These are phyloP conservation scores for Trametes elegans DNA, from an alignment of 768 basidiomycete genomes.

Conservation along the genomic window DNA sequence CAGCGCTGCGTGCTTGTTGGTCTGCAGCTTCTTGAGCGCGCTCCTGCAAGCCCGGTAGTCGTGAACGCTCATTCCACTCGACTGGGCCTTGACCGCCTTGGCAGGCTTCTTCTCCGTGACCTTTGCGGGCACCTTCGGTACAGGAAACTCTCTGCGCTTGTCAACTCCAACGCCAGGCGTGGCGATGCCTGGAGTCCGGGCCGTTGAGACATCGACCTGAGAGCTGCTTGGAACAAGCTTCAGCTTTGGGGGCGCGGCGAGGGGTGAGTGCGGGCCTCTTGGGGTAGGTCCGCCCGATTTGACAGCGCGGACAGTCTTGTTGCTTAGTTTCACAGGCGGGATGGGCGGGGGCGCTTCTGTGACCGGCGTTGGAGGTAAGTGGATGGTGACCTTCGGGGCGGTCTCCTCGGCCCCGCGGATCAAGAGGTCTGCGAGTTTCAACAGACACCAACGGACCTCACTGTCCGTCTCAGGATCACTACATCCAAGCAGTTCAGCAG, in stretches of 20 bases:
- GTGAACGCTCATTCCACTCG: conserved; percentile 70
- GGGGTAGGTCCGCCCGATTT: conserved; percentile 36
- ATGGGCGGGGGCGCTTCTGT: conserved; percentile 56
- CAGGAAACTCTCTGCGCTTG: conserved; percentile 14
- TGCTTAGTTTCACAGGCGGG: conserved; percentile 49
- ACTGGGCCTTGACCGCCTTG: conserved; percentile 64
- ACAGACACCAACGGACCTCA: conserved; percentile 86
- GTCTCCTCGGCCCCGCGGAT: conserved; percentile 82
- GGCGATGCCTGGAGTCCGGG: conserved; percentile 29
- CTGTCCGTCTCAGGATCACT: conserved; percentile 79
- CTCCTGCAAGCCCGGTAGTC: conserved; percentile 76
- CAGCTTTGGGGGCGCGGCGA: conserved; percentile 51
- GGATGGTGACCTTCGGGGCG: conserved; percentile 82
- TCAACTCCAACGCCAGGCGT: conserved; percentile 7
- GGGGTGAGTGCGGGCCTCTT: conserved; percentile 30
- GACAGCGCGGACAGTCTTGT: conserved; percentile 38
- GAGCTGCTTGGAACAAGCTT: conserved; percentile 45
- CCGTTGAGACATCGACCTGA: conserved; percentile 25
- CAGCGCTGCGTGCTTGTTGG: conserved; percentile 67
- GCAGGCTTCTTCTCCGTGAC: conserved; percentile 31
- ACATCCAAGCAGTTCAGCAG: not conserved
- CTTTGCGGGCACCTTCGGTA: conserved; percentile 23
- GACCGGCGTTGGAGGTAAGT: conserved; percentile 74
- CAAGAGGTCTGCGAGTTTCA: conserved; percentile 89
- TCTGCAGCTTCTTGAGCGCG: conserved; percentile 75